Evolutionary conservation across 345 rosid genomes (phyloP), one percentile per base, ranked within the genome.

Genomic region (Abelmoschus esculentus): DNA sequence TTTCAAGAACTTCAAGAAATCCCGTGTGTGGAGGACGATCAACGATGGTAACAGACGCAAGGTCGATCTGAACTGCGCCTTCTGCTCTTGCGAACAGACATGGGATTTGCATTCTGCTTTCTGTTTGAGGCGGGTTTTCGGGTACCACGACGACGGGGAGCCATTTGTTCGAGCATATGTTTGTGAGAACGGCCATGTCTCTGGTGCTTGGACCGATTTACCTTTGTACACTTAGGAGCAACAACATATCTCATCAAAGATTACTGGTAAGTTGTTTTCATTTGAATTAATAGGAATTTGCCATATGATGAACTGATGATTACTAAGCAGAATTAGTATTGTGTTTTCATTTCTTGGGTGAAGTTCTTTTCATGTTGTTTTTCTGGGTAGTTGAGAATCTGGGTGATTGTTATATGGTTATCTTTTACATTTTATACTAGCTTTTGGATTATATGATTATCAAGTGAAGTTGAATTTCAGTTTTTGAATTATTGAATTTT

Each of bases 151-250:
- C 3, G 98, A 95, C 50, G 98, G 98, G 0, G 98, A 95, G 69
- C 99, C 97, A 0, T 91, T 92, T 29, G 98, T 92, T 12, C 83
- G 99, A 76, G 99, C 99, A 73, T 95, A 83, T 81, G 97, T 92
- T 0, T 95, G 99, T 75, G 97, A 95, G 79, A 92, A 92, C 78
- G 98, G 98, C 3, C 98, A 95, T 74, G 96, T 92, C 68, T 90
- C 96, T 7, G 99, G 99, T 49, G 97, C 98, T 47, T 92, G 99
- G 99, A 95, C 99, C 0, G 77, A 80, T 67, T 78, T 83, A 66
- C 96, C 93, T 9, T 75, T 89, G 74, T 95, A 89, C 77, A 84
- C 85, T 76, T 91, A 79, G 0, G 28, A 1, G 2, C 36, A 0
- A 14, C 58, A 7, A 44, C 3, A 1, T 17, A 49, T 56, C 61